Base-by-base conservation (phyloP, 2,329 filamentous ascomycete species). In the Fusarium sp. region DNA sequence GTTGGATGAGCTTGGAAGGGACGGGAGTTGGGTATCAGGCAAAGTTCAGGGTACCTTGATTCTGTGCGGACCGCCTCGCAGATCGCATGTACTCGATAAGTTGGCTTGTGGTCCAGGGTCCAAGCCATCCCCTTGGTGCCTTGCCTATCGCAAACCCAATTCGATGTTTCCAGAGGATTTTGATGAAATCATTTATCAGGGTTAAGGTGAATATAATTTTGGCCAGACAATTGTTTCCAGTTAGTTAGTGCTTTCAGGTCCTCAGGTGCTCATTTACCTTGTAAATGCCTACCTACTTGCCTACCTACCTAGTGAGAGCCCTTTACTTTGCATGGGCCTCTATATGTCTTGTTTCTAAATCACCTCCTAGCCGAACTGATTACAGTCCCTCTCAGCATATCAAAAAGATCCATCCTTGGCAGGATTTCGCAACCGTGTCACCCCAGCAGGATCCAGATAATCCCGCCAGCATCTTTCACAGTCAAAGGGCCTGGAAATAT, bases 111-210 rank as follows among this genome's bases (percentile, higher is more conserved):
- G 57, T 54, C 61, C 35, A 64, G 50, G 61, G 61, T 61, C 61
- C 56, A 64, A 57, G 52, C 57, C 58, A 52, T 53, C 39, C 61
- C 44, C 15, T 53, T 8, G 29, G 54, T 49, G 50, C 55, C 35
- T 61, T 57, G 56, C 27, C 45, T 60, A 60, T 61, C 61, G 60
- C 43, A 48, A 64, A 61, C 61, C 50, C 38, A 60, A 64, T 46
- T 52, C 36, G 33, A 33, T 43, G 5, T 49, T 54, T 49, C 32
- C 27, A 39, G 49, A 11, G 39, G 42, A 53, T 31, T 47, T 32
- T 13, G 25, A 32, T 14, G 21, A 39, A 41, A 23, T 23, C 39
- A 38, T 21, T 25, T 32, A 27, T 13, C 14, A 27, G 25, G 19
- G 9, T 32, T 15, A 19, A 19, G 3, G 19, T 19, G 19, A 19